Evolutionary conservation across 345 rosid genomes (phyloP), one percentile per base, ranked within the genome.

Genomic region (Mercurialis annua): DNA sequence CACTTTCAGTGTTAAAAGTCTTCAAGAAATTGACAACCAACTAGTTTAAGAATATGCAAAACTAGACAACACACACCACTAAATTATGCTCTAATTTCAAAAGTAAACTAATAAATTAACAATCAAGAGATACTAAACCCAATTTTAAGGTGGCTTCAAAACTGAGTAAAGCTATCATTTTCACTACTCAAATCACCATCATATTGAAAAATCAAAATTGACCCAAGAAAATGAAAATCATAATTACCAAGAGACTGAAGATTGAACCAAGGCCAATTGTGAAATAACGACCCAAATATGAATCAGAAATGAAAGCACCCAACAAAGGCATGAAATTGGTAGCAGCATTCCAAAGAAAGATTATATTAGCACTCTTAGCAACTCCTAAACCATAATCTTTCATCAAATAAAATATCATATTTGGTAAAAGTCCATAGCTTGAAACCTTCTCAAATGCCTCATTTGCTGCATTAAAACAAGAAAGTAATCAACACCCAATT

Each of bases 371-470:
- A 4, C 78, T 92, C 26, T 55, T 52, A 1, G 80, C 62, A 4
- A 80, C 76, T 64, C 72, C 82, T 81, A 87, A 63, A 21, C 79
- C 76, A 61, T 80, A 91, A 7, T 84, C 84, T 66, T 42, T 52
- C 21, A 80, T 81, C 78, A 87, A 53, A 77, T 83, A 88, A 26
- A 91, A 20, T 64, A 85, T 82, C 95, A 91, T 87, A 75, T 81
- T 88, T 9, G 88, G 84, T 49, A 48, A 6, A 29, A 88, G 65
- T 53, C 92, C 97, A 24, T 44, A 24, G 62, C 81, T 83, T 15
- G 92, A 92, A 48, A 84, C 61, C 72, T 77, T 84, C 80, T 91
- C 92, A 59, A 87, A 79, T 6, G 86, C 89, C 44, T 86, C 95
- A 63, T 78, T 86, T 42, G 75, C 95, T 85, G 79, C 23, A 15